A percentile compares a stretch with the other conserved stretches of the same genome.
These are phyloP conservation scores for Metschnikowia koreensis DNA, from an alignment of 805 yeast species.

Conservation along the genomic window DNA sequence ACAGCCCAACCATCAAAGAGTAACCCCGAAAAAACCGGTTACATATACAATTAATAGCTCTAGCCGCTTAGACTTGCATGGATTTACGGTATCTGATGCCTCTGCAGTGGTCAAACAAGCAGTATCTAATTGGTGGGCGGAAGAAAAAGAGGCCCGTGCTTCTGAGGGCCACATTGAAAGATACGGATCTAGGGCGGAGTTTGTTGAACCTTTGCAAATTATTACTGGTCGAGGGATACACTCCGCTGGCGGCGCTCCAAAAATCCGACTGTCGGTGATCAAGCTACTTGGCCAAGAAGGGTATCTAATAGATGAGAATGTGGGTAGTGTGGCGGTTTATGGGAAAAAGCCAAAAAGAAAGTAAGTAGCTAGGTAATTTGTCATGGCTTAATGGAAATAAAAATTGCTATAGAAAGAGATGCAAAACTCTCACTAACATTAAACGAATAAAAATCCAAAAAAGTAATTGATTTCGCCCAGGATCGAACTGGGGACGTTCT, in stretches of 20 bases:
- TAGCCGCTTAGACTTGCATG: slow-evolving; percentile 54
- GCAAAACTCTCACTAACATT: not conserved
- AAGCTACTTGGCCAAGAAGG: slow-evolving; percentile 33
- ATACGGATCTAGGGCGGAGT: slow-evolving; percentile 35
- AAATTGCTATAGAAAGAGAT: no score
- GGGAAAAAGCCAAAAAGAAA: slow-evolving; percentile 34
- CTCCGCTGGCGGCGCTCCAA: slow-evolving; percentile 55
- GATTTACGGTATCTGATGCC: slow-evolving; percentile 49
- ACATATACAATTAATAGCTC: not conserved
- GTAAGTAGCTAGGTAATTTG: not conserved
- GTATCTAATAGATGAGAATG: slow-evolving; percentile 48
- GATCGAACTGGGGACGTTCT: slow-evolving; percentile 28
- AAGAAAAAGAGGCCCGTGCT: slow-evolving; percentile 46
- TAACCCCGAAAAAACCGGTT: not conserved
- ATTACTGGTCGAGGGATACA: slow-evolving; percentile 75
- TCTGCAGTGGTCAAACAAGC: slow-evolving; percentile 32
- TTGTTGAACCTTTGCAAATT: slow-evolving; percentile 45
- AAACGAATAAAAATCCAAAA: not conserved
- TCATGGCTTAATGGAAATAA: not conserved
- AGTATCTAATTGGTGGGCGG: slow-evolving; percentile 60
- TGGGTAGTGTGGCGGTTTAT: slow-evolving; percentile 40
- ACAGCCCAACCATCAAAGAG: not conserved
- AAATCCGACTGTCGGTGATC: slow-evolving; percentile 44
- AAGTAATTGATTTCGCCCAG: slow-evolving; percentile 22
- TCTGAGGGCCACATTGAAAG: slow-evolving; percentile 35